Evolutionary conservation across 768 basidiomycete species (phyloP).

Genomic region (Holtermannia corniformis): DNA sequence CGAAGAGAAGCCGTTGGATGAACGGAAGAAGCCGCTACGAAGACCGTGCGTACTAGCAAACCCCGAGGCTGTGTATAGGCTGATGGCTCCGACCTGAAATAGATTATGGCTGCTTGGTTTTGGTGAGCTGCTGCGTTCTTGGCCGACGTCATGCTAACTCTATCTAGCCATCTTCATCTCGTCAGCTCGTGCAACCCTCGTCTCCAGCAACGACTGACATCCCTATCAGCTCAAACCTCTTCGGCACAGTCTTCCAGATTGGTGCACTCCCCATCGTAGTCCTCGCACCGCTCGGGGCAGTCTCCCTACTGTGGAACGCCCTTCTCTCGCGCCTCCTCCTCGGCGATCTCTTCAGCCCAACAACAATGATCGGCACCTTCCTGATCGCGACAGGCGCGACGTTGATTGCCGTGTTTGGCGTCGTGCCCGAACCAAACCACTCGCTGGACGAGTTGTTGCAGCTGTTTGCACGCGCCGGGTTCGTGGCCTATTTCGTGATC

Average conservation of each 20-base stretch:
- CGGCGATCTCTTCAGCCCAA: slow-evolving; percentile 73
- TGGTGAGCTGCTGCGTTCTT: slow-evolving; percentile 39
- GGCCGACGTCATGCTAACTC: not conserved
- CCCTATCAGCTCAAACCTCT: slow-evolving; percentile 77
- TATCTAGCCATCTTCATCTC: slow-evolving; percentile 21
- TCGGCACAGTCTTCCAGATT: slow-evolving; percentile 84
- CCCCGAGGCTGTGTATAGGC: not conserved
- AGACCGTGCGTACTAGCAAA: slow-evolving; percentile 69
- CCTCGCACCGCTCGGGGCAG: slow-evolving; percentile 83
- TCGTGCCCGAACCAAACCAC: slow-evolving; percentile 78
- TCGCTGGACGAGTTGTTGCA: slow-evolving; percentile 72
- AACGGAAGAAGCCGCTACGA: slow-evolving; percentile 61
- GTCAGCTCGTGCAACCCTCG: too few species aligned
- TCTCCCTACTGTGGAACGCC: slow-evolving; percentile 91
- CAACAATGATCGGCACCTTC: slow-evolving; percentile 76
- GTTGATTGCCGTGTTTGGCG: slow-evolving; percentile 82
- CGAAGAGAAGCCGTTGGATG: slow-evolving; percentile 56
- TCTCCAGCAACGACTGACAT: slow-evolving; percentile 49
- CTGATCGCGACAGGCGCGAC: slow-evolving; percentile 82
- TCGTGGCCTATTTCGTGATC: slow-evolving; percentile 70
- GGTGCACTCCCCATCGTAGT: slow-evolving; percentile 90
- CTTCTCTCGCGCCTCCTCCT: slow-evolving; percentile 76
- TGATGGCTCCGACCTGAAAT: slow-evolving; percentile 4
- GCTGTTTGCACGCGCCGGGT: slow-evolving; percentile 65
- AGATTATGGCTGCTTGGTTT: slow-evolving; percentile 85